Percentiles rank a stretch among this genome's conserved stretches.
Conservation (phyloP, 73 alveolate species). For the Paramecium sonneborni region DNA sequence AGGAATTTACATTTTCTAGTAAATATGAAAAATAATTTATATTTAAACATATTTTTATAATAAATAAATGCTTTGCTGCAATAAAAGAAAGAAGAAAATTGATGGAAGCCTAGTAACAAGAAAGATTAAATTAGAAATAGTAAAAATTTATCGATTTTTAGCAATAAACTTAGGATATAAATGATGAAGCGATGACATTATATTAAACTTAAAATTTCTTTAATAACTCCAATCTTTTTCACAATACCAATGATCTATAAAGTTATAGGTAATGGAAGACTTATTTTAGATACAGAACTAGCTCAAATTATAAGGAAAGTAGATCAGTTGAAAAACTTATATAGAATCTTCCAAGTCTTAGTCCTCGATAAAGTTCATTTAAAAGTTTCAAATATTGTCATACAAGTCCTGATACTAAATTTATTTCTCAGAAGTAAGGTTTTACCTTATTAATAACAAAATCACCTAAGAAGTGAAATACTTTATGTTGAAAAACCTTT, state of each 20-base stretch:
- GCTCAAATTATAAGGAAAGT: background rate
- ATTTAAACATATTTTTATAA: background rate
- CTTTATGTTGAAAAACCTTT: background rate
- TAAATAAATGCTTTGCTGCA: background rate
- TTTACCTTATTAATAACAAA: background rate
- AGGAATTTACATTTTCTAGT: background rate
- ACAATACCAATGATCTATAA: background rate
- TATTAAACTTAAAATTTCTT: background rate
- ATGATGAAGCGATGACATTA: background rate
- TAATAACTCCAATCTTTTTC: background rate
- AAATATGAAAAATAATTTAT: background rate
- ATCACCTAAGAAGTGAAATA: background rate
- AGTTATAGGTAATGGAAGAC: background rate
- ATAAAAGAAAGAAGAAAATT: background rate
- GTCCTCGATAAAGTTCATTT: background rate
- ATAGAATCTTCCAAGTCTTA: background rate
- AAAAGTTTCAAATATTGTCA: background rate
- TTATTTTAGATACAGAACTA: background rate
- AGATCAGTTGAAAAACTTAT: slow-evolving; percentile 25
- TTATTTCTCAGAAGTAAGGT: background rate
- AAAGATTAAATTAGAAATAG: background rate
- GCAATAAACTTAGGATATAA: background rate
- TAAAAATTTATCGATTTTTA: background rate
- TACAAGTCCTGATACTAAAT: slow-evolving; percentile 29
- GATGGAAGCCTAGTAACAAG: background rate